phyloP scores from a whole-genome alignment of 129 eudicot species.

The Sambucus nigra region DNA sequence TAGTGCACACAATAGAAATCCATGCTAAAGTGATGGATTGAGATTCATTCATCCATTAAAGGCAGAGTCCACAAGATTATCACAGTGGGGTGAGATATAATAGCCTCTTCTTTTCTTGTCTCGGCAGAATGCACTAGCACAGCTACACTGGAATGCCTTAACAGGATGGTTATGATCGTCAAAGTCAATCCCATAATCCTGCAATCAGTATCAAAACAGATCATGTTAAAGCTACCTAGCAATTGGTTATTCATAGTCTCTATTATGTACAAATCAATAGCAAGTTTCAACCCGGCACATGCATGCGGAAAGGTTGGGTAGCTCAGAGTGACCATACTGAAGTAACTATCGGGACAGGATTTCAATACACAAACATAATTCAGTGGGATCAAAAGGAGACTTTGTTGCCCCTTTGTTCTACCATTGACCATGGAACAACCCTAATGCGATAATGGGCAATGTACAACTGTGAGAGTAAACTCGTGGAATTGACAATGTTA shows the following conservation, averaged over 20 bases:
- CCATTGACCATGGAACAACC: not conserved
- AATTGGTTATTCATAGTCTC: not conserved
- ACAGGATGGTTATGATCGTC: slow-evolving; percentile 54
- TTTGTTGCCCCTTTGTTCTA: not conserved
- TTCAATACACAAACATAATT: too few relatives aligned
- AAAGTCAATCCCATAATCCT: slow-evolving; percentile 78
- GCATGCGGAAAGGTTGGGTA: too few relatives aligned
- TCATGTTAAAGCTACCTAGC: not conserved
- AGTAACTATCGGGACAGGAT: not conserved
- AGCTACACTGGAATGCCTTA: slow-evolving; percentile 57
- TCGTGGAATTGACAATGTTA: too few relatives aligned
- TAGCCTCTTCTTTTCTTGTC: slow-evolving; percentile 32
- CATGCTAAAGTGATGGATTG: too few relatives aligned
- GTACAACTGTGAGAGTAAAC: too few relatives aligned
- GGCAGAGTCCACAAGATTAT: not conserved
- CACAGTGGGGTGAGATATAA: not conserved
- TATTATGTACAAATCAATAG: not conserved
- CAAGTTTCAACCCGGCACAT: too few relatives aligned
- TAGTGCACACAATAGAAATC: too few relatives aligned
- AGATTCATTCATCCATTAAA: not conserved
- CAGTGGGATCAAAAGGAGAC: too few relatives aligned
- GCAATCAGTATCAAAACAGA: slow-evolving; percentile 7
- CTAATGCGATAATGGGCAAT: too few relatives aligned
- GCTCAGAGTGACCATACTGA: not conserved
- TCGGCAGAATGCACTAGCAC: slow-evolving; percentile 44